Evolutionary conservation across 768 basidiomycete species (phyloP), one percentile per base, ranked within the genome.

Genomic region (Cystobasidium tubakii): DNA sequence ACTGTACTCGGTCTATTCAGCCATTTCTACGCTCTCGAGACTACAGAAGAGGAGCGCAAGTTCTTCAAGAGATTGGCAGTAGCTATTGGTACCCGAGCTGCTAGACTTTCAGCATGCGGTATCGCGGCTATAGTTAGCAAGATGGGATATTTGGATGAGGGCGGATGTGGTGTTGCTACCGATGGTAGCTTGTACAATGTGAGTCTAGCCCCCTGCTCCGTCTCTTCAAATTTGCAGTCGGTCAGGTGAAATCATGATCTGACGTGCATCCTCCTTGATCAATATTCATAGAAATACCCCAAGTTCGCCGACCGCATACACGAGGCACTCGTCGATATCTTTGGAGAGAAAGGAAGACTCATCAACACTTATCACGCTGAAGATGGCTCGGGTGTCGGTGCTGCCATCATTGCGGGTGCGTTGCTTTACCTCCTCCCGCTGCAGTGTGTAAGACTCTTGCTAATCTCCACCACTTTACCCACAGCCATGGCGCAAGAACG

Each of bases 271-370:
- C n/a, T n/a, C n/a, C n/a, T n/a, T n/a, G n/a, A n/a, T n/a, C n/a
- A n/a, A n/a, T n/a, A n/a, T n/a, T n/a, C n/a, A n/a, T 70, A 97
- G 92, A 96, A 97, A 91, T 98, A 98, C 82, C 96, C 96, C 36
- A 87, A 89, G 44, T 99, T 98, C 80, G 86, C 93, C 43, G 91
- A 97, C 76, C 85, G 92, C 73, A 88, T 98, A 72, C 92, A 96
- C 77, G 88, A 94, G 80, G 96, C 93, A 17, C 82, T 99, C 73
- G 85, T 89, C 50, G 96, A 98, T 80, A 88, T 99, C 75, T 96
- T 98, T 80, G 96, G 96, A 15, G 93, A 96, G 77, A 92, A 91
- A 84, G 96, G 93, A 79, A 86, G 87, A 90, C 25, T 87, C 75
- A 89, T 92, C 77, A 79, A 86, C 17, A 92, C 90, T 0, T 85